Evolutionary conservation across 2,329 filamentous ascomycete species (phyloP).

Genomic region (Cordyceps javanica): DNA sequence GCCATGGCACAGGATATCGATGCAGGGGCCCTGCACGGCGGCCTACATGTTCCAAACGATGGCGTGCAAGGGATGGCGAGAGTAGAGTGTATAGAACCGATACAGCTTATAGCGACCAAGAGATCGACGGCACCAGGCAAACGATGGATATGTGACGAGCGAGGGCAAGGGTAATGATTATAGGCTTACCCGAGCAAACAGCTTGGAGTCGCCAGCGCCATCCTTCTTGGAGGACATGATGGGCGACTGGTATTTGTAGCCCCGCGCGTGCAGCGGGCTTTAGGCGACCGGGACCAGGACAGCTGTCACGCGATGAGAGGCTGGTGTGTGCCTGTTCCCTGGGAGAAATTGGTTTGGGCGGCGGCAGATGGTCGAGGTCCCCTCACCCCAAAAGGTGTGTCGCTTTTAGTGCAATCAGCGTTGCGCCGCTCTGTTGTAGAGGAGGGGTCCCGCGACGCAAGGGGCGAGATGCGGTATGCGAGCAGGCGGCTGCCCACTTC

Average conservation of each 20-base stretch:
- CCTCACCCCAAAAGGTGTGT: not conserved
- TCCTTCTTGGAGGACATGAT: slow-evolving; percentile 47
- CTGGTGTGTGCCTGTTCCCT: not conserved
- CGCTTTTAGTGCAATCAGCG: slow-evolving; percentile 6
- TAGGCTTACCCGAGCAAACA: slow-evolving; percentile 85
- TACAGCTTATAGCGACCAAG: not conserved
- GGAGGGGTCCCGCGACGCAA: not conserved
- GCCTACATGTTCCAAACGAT: not conserved
- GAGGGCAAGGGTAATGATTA: slow-evolving; percentile 9
- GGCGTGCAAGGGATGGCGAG: not conserved
- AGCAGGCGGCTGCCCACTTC: not conserved
- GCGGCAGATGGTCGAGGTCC: not conserved
- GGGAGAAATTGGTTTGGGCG: not conserved
- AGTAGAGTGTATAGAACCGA: not conserved
- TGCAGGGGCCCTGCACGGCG: not conserved
- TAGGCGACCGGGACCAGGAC: not conserved
- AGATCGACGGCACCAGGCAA: slow-evolving; percentile 13
- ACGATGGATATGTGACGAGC: not conserved
- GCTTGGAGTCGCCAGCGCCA: slow-evolving; percentile 90
- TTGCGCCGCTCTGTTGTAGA: not conserved
- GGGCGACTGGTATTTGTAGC: slow-evolving; percentile 15
- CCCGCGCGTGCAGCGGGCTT: slow-evolving; percentile 8
- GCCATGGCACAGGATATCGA: slow-evolving; percentile 18
- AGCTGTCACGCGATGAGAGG: slow-evolving; percentile 15
- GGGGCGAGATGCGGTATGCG: not conserved